These are phyloP conservation scores for Rubus idaeus DNA, from an alignment of 306 rosid species.

Conservation along the genomic window DNA sequence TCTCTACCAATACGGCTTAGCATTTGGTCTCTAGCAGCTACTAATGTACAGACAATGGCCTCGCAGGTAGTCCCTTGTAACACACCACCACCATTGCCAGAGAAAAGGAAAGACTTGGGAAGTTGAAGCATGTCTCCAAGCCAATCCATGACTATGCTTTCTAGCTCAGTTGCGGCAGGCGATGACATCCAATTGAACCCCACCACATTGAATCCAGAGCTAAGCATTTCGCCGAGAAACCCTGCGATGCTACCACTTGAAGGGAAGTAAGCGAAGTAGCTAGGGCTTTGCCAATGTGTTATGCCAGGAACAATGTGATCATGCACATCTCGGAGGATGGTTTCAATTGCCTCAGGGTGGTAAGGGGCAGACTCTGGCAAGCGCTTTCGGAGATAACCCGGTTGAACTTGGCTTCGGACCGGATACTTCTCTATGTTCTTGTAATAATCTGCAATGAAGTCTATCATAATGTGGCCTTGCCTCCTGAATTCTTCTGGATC, in stretches of 20 bases:
- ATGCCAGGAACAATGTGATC: constrained; percentile 37
- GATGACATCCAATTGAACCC: constrained; percentile 52
- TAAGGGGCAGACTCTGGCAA: constrained; percentile 33
- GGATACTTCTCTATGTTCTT: constrained; percentile 32
- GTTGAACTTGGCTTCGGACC: constrained; percentile 39
- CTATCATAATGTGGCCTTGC: constrained; percentile 39
- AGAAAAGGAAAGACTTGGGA: constrained; percentile 34
- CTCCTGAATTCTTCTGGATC: constrained; percentile 38
- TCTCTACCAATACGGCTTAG: constrained; percentile 18
- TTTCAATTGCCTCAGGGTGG: constrained; percentile 34
- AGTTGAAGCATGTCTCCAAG: constrained; percentile 38
- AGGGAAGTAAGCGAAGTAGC: constrained; percentile 35
- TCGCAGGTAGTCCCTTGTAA: constrained; percentile 44
- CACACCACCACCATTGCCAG: constrained; percentile 42
- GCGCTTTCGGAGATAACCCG: constrained; percentile 28
- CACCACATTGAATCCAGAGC: constrained; percentile 31
- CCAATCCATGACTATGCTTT: constrained; percentile 46
- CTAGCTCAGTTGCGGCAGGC: constrained; percentile 49
- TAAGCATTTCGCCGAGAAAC: constrained; percentile 39
- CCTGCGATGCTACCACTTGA: constrained; percentile 22
- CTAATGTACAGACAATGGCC: constrained; percentile 37
- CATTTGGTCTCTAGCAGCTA: constrained; percentile 39
- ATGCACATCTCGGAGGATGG: constrained; percentile 37
- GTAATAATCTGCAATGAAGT: constrained; percentile 42
- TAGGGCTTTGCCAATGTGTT: constrained; percentile 48